Conservation (phyloP, 345 rosid species). For the Toxicodendron radicans region DNA sequence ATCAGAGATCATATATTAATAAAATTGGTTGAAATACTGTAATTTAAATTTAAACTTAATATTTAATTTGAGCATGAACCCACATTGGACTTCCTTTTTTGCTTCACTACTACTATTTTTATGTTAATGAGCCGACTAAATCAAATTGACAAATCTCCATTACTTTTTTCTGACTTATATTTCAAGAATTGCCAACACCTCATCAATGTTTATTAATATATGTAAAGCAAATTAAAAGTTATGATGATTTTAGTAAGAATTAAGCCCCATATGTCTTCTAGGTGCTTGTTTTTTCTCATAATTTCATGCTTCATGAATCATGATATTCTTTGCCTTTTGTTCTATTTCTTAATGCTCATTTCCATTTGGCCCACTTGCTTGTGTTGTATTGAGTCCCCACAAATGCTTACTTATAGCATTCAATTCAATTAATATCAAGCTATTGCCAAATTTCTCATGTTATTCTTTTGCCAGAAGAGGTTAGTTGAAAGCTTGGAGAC, state of each 20-base stretch:
- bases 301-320: conserved; percentile 25
- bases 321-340: conserved; percentile 25
- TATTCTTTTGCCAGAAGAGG: no score
- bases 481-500: no score
- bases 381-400: not conserved
- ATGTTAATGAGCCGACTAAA: no score
- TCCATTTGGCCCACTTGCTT: conserved; percentile 4
- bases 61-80: no score
- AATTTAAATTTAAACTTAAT: no score
- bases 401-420: not conserved
- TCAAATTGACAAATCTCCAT: no score
- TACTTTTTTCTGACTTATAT: conserved; percentile 9
- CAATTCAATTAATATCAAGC: not conserved
- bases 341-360: not conserved
- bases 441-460: no score
- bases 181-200: conserved; percentile 21
- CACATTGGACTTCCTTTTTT: no score
- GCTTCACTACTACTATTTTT: no score
- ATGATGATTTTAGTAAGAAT: conserved; percentile 19
- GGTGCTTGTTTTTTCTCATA: conserved; percentile 13
- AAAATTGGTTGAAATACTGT: no score
- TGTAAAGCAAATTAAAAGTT: conserved; percentile 3
- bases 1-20: no score
- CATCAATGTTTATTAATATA: not conserved
- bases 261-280: conserved; percentile 24